Conservation (phyloP, 805 yeast species). For the Yamadazyma sp. region DNA sequence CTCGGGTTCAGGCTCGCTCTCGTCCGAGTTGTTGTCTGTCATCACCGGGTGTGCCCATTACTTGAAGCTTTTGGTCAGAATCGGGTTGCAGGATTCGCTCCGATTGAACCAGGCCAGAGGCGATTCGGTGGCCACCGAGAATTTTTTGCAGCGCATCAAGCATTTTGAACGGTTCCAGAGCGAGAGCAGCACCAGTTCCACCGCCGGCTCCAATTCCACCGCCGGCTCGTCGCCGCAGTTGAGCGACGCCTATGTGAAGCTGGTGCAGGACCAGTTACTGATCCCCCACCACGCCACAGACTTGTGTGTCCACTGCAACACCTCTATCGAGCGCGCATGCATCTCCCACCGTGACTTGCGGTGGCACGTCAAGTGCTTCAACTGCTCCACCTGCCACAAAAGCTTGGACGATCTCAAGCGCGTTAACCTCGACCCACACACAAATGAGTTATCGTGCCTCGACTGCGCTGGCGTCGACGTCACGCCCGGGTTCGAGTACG, state of each 20-base stretch:
- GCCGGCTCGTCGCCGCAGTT: slow-evolving; percentile 10
- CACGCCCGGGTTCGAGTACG: slow-evolving; percentile 53
- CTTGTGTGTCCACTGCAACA: slow-evolving; percentile 66
- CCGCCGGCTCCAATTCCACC: no score
- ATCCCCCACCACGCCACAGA: slow-evolving; percentile 69
- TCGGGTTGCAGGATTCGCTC: slow-evolving; percentile 77
- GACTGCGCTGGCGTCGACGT: slow-evolving; percentile 7
- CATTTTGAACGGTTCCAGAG: slow-evolving; percentile 17
- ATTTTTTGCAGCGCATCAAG: slow-evolving; percentile 45
- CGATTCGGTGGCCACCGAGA: slow-evolving; percentile 60
- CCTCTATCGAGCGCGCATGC: slow-evolving; percentile 85
- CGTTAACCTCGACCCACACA: slow-evolving; percentile 44
- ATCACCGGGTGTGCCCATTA: slow-evolving; percentile 93
- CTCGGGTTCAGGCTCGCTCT: slow-evolving; percentile 46
- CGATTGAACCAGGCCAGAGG: slow-evolving; percentile 58
- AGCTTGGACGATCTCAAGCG: slow-evolving; percentile 39
- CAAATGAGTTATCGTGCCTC: slow-evolving; percentile 38
- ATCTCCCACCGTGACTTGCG: slow-evolving; percentile 57
- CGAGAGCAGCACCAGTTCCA: not conserved
- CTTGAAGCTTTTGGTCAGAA: slow-evolving; percentile 77
- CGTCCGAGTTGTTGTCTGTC: slow-evolving; percentile 71
- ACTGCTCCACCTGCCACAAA: slow-evolving; percentile 60
- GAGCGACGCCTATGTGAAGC: slow-evolving; percentile 16
- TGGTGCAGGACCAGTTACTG: slow-evolving; percentile 31
- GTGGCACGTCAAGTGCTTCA: slow-evolving; percentile 81